Evolutionary conservation across 345 rosid genomes (phyloP).

Genomic region (Citrus australasica): DNA sequence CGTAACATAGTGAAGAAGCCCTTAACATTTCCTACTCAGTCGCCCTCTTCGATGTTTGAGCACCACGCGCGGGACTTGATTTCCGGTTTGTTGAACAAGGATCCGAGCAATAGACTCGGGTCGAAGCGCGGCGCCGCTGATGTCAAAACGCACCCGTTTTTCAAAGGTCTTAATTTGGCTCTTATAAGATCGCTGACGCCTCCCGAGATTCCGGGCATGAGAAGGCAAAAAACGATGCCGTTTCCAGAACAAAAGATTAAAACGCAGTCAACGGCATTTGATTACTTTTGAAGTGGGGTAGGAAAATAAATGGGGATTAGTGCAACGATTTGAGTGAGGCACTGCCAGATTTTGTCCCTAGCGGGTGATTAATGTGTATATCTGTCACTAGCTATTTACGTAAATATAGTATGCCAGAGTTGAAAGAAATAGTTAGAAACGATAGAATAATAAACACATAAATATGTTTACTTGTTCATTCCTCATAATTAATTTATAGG

Average conservation of each 20-base stretch:
- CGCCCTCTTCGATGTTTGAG: slow-evolving; percentile 49
- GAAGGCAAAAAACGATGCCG: slow-evolving; percentile 38
- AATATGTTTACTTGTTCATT: too few species aligned
- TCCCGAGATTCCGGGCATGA: slow-evolving; percentile 56
- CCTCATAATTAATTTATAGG: too few species aligned
- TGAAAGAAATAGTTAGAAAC: background rate
- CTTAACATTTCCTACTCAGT: slow-evolving; percentile 49
- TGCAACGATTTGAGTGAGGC: slow-evolving; percentile 34
- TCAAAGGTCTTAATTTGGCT: slow-evolving; percentile 77
- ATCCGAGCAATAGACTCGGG: slow-evolving; percentile 69
- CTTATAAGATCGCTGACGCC: slow-evolving; percentile 69
- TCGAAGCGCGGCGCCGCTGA: slow-evolving; percentile 84
- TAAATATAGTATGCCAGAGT: background rate
- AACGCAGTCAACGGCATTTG: slow-evolving; percentile 46
- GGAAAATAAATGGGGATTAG: slow-evolving; percentile 3
- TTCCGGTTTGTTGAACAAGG: slow-evolving; percentile 62
- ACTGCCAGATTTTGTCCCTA: slow-evolving; percentile 38
- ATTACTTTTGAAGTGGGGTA: slow-evolving; percentile 46
- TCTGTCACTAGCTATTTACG: slow-evolving; percentile 3
- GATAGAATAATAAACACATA: background rate
- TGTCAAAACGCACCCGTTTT: slow-evolving; percentile 80
- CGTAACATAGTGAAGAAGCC: slow-evolving; percentile 76
- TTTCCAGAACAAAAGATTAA: slow-evolving; percentile 17
- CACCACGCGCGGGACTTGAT: slow-evolving; percentile 71
- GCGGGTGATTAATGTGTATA: slow-evolving; percentile 30